phyloP scores from a whole-genome alignment of 805 yeast species.

The Kockiozyma suomiensis region DNA sequence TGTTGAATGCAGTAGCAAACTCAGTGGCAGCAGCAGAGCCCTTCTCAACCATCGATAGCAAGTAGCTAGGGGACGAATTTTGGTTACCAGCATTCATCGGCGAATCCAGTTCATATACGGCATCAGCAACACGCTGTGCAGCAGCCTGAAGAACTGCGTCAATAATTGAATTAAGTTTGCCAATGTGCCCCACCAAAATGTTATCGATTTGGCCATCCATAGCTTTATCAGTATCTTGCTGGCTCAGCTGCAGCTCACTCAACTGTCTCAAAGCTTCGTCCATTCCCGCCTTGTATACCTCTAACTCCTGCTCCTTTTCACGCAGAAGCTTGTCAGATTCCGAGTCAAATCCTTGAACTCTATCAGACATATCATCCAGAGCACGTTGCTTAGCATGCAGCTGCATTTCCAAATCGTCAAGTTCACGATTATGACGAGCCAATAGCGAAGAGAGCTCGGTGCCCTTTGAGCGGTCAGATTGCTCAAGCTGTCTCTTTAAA shows the following conservation, averaged over 20 bases:
- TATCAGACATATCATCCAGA: conserved; percentile 38
- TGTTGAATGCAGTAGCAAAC: conserved; percentile 75
- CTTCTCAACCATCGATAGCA: conserved; percentile 69
- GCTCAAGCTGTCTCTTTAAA: conserved; percentile 58
- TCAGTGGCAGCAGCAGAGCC: conserved; percentile 73
- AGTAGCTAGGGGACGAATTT: conserved; percentile 69
- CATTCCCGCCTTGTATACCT: conserved; percentile 67
- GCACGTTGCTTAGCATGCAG: conserved; percentile 42
- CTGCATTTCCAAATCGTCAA: conserved; percentile 53
- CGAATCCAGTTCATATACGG: conserved; percentile 67
- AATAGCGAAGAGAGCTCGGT: conserved; percentile 62
- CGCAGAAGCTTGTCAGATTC: conserved; percentile 51
- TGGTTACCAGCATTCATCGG: conserved; percentile 83
- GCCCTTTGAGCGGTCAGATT: conserved; percentile 63
- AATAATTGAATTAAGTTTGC: conserved; percentile 56
- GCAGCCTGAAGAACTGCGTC: conserved; percentile 74
- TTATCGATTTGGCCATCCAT: conserved; percentile 62
- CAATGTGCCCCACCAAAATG: conserved; percentile 52
- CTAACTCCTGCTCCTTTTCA: conserved; percentile 77
- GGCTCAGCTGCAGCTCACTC: conserved; percentile 49
- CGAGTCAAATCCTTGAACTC: conserved; percentile 38
- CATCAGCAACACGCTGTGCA: conserved; percentile 71
- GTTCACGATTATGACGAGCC: conserved; percentile 63
- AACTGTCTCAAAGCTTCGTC: conserved; percentile 68
- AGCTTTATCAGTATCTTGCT: conserved; percentile 54